Evolutionary conservation across 495 filamentous ascomycete species (phyloP), one percentile per base, ranked within the genome.

Genomic region (Penicillium bialowiezense): DNA sequence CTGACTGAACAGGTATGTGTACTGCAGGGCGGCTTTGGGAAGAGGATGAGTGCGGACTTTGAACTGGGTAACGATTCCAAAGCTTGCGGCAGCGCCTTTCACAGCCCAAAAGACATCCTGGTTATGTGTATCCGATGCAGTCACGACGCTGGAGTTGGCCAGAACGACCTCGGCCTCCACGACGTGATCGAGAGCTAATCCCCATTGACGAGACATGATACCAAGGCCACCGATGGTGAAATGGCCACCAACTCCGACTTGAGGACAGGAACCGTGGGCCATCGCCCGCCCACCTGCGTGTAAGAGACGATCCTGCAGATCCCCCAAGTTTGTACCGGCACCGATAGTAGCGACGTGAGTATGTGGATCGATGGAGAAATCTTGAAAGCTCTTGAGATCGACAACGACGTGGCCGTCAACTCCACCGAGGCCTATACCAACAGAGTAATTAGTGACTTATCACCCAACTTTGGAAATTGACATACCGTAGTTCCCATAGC

Each of bases 241-340:
- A 61, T 92, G 89, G 5, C 89, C 89, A 18, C 83, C 86, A 17
- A 86, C 76, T 13, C 89, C 89, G 23, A 88, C 79, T n/a, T 69
- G 59, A 6, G 84, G 78, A 48, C 80, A 86, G 10, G 80, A 80
- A 14, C 84, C 87, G 52, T 88, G 88, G 0, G 87, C 62, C 5
- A 90, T 76, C 12, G 84, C 87, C 6, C 87, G 71, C 20, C 78
- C 69, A 1, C 84, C 86, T 42, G 80, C 74, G 20, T 79, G 63
- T 53, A 78, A 81, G n/a, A 91, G 65, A 31, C 54, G 72, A 14
- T 71, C 47, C 1, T 80, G 79, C 3, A 91, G 60, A 54, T 87
- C 78, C 3, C 82, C 81, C 1, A 91, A 68, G 14, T 71, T 69
- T 5, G 75, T 76, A 9, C 88, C 89, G 8, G 79, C 72, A 1